These are phyloP conservation scores for Leishmania major DNA, from an alignment of 208 protist species.

Conservation along the genomic window DNA sequence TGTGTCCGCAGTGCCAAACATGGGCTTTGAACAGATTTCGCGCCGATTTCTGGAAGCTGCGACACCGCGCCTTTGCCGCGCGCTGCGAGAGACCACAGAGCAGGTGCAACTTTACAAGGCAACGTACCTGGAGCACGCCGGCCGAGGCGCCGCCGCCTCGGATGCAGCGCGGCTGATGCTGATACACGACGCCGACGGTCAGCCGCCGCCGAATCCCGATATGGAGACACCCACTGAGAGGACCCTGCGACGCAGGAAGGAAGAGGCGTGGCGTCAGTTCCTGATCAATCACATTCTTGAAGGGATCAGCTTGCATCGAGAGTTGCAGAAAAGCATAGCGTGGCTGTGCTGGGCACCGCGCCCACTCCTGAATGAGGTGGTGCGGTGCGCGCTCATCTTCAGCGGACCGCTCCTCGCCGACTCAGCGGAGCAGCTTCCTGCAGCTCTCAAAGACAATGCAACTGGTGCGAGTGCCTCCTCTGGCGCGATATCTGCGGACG, in stretches of 20 bases:
- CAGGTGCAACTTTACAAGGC: slow-evolving; percentile 16
- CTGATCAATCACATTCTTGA: slow-evolving; percentile 6
- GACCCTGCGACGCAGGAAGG: neutral
- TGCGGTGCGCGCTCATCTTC: slow-evolving; percentile 34
- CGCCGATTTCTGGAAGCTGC: slow-evolving; percentile 40
- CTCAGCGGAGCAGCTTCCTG: neutral
- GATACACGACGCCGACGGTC: neutral
- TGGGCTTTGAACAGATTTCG: slow-evolving; percentile 16
- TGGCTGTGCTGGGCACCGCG: slow-evolving; percentile 46
- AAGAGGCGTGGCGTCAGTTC: slow-evolving; percentile 4
- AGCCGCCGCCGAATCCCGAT: neutral
- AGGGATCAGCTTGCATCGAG: slow-evolving; percentile 8
- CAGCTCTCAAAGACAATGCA: neutral
- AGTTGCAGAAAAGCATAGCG: slow-evolving; percentile 23
- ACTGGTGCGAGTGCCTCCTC: neutral
- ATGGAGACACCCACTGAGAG: slow-evolving; percentile 10
- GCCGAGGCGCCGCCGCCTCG: neutral
- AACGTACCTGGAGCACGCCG: slow-evolving; percentile 2
- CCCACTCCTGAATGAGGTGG: slow-evolving; percentile 55
- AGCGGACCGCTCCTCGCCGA: slow-evolving; percentile 10
- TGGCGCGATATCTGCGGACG: neutral
- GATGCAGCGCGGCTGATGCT: neutral
- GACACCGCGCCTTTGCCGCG: slow-evolving; percentile 36
- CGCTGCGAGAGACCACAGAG: slow-evolving; percentile 33
- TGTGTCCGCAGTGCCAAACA: slow-evolving; percentile 15